Conservation (phyloP, 257 asterid species). For the Plantago elongata region DNA sequence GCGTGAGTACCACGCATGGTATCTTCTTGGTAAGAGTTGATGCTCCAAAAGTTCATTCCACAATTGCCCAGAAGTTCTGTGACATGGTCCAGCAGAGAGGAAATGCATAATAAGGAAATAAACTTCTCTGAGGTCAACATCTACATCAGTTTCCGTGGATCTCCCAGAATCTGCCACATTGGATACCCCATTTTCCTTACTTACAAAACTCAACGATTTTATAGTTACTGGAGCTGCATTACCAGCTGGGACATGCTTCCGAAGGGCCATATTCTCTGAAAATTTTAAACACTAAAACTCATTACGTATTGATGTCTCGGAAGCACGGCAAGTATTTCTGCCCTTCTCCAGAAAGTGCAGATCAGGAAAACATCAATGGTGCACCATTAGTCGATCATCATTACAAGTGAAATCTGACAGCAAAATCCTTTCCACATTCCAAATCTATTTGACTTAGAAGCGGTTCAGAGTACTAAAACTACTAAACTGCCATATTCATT, state of each 20-base stretch:
- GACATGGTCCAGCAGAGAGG: conserved; percentile 95
- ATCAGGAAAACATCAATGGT: not conserved
- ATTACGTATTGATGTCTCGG: conserved; percentile 12
- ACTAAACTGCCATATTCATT: too few species aligned
- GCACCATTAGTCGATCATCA: not conserved
- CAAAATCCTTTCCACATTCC: conserved; percentile 1
- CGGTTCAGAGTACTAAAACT: not conserved
- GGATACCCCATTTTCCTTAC: conserved; percentile 61
- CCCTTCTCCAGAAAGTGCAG: not conserved
- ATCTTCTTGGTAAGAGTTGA: conserved; percentile 96
- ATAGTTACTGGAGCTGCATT: conserved; percentile 53
- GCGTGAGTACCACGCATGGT: conserved; percentile 96
- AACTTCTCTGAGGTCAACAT: conserved; percentile 84
- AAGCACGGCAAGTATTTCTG: not conserved
- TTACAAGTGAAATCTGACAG: not conserved
- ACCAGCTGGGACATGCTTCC: conserved; percentile 56
- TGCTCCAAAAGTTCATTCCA: conserved; percentile 98
- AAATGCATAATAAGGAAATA: conserved; percentile 95
- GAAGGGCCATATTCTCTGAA: conserved; percentile 82
- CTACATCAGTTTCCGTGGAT: conserved; percentile 53
- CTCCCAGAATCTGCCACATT: conserved; percentile 44
- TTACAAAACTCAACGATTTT: conserved; percentile 59
- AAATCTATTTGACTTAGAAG: not conserved
- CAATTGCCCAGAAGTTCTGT: conserved; percentile 82
- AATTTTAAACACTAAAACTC: conserved; percentile 21